Evolutionary conservation across 1,284 basidiomycete genomes (phyloP).

Genomic region (Cystobasidium sp.): DNA sequence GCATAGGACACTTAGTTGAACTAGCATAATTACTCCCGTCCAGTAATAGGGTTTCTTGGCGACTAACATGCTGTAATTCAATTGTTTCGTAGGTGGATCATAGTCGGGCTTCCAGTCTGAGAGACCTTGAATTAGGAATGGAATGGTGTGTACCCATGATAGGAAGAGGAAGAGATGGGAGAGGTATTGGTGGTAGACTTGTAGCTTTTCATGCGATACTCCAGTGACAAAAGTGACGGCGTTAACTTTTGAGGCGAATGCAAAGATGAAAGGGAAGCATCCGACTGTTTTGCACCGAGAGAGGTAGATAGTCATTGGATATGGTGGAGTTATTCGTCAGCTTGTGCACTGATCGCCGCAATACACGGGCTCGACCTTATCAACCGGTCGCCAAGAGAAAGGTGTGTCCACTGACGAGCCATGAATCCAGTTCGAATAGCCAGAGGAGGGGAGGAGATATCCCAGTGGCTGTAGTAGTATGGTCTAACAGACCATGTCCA

Average conservation of each 20-base stretch:
- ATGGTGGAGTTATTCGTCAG: too few relatives aligned
- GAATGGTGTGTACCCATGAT: slow-evolving; percentile 55
- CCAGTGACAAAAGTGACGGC: slow-evolving; percentile 58
- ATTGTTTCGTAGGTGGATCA: slow-evolving; percentile 47
- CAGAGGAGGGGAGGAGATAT: slow-evolving; percentile 57
- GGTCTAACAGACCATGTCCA: slow-evolving; percentile 56
- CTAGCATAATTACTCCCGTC: slow-evolving; percentile 56
- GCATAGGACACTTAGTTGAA: slow-evolving; percentile 57
- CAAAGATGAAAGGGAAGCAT: slow-evolving; percentile 51
- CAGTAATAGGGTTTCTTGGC: slow-evolving; percentile 45
- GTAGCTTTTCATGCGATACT: slow-evolving; percentile 61
- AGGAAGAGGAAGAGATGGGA: slow-evolving; percentile 55
- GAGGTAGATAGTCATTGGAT: background rate
- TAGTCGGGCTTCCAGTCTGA: slow-evolving; percentile 47
- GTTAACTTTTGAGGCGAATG: slow-evolving; percentile 60
- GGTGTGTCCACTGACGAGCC: slow-evolving; percentile 54
- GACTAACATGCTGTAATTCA: slow-evolving; percentile 47
- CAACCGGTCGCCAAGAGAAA: background rate
- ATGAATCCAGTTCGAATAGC: slow-evolving; percentile 58
- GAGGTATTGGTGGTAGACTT: slow-evolving; percentile 61
- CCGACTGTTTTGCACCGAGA: slow-evolving; percentile 40
- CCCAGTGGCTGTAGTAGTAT: slow-evolving; percentile 59
- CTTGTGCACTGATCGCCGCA: too few relatives aligned
- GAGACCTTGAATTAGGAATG: slow-evolving; percentile 48
- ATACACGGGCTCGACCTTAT: background rate